Percentiles rank a stretch among this genome's conserved stretches.
Evolutionary conservation across 2,329 filamentous ascomycete species (phyloP).

Genomic region (Fusarium sacchari): DNA sequence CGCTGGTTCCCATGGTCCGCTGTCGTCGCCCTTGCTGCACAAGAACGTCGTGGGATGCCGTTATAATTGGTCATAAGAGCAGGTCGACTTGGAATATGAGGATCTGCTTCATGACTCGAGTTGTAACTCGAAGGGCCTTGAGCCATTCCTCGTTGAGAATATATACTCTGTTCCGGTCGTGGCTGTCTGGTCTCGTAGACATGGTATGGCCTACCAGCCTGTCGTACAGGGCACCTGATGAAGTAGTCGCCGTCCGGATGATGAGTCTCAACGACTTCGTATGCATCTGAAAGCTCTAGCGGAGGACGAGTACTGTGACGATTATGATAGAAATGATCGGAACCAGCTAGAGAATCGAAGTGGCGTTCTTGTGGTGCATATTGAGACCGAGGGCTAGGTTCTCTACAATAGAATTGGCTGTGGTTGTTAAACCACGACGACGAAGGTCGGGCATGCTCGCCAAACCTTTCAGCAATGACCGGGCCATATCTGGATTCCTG

Average conservation of each 20-base stretch:
- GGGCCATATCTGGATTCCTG: constrained; percentile 12
- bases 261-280: constrained; percentile 58
- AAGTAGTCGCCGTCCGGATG: constrained; percentile 59
- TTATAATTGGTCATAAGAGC: constrained; percentile 42
- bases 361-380: constrained; percentile 12
- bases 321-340: constrained; percentile 22
- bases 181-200: constrained; percentile 33
- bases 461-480: constrained; percentile 3
- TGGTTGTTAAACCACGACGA: constrained; percentile 22
- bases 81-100: not conserved
- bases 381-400: constrained; percentile 12
- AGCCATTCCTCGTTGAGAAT: constrained; percentile 10
- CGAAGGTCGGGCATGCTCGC: not conserved
- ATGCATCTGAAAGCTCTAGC: constrained; percentile 44
- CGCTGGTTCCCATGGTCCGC: constrained; percentile 2
- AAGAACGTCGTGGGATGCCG: constrained; percentile 55
- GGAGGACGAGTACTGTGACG: not conserved
- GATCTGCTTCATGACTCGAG: constrained; percentile 1
- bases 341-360: constrained; percentile 3
- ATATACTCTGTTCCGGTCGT: constrained; percentile 12
- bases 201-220: constrained; percentile 43
- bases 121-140: constrained; percentile 6
- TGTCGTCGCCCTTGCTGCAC: constrained; percentile 1
- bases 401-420: constrained; percentile 9
- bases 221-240: constrained; percentile 54